A percentile compares a stretch with the other conserved stretches of the same genome.
phyloP scores from a whole-genome alignment of 306 rosid genomes.

The Coriaria nepalensis region DNA sequence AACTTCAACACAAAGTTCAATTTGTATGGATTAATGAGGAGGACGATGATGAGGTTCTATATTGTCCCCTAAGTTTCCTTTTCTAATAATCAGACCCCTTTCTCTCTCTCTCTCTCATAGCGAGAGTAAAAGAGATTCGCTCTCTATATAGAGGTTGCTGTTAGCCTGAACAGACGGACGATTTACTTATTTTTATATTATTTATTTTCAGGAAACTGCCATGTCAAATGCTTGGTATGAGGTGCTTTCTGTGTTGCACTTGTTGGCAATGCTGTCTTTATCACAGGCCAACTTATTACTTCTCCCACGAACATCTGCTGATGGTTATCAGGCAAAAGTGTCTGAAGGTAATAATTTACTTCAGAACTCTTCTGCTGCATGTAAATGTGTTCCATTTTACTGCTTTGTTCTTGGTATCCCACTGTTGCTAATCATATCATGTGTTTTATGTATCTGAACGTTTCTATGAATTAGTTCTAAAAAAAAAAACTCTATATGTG shows the following conservation, averaged over 20 bases:
- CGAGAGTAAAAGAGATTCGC: too few species aligned
- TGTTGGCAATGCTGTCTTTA: constrained; percentile 78
- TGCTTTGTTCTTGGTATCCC: too few species aligned
- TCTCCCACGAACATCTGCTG: constrained; percentile 85
- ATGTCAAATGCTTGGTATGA: constrained; percentile 86
- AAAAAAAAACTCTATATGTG: too few species aligned
- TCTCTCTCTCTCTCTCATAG: too few species aligned
- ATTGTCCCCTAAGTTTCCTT: constrained; percentile 1
- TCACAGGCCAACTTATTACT: constrained; percentile 85
- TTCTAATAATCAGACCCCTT: constrained; percentile 7
- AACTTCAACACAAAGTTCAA: constrained; percentile 75
- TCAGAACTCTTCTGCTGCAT: too few species aligned
- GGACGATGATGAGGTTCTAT: constrained; percentile 75
- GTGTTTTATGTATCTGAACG: too few species aligned
- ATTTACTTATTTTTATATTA: too few species aligned
- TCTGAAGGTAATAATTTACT: constrained; percentile 73
- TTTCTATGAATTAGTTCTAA: too few species aligned
- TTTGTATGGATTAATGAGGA: constrained; percentile 93
- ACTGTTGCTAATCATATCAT: too few species aligned
- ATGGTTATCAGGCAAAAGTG: constrained; percentile 76
- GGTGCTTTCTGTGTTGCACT: constrained; percentile 87
- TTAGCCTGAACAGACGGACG: too few species aligned
- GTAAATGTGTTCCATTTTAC: too few species aligned
- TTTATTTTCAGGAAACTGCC: constrained; percentile 69
- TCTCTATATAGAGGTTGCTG: too few species aligned